Conservation (phyloP, 495 filamentous ascomycete species). For the Talaromyces wortmannii region DNA sequence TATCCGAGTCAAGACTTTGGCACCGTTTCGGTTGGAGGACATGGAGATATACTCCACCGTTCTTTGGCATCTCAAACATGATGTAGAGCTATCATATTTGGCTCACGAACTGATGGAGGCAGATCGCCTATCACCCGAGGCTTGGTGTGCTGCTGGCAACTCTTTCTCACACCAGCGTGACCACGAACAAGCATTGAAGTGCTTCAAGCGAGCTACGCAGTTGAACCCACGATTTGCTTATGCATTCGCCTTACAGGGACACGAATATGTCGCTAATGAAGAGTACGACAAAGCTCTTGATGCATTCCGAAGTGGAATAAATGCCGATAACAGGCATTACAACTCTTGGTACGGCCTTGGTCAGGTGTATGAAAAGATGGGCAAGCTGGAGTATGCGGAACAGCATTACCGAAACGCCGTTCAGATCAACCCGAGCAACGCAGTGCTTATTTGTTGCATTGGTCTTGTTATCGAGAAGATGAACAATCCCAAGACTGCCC, state of each 20-base stretch:
- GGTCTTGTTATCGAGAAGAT: slow-evolving; percentile 83
- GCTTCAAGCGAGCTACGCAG: slow-evolving; percentile 92
- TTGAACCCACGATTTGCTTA: slow-evolving; percentile 89
- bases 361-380: slow-evolving; percentile 87
- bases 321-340: slow-evolving; percentile 83
- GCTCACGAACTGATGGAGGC: slow-evolving; percentile 82
- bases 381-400: slow-evolving; percentile 84
- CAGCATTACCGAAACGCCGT: slow-evolving; percentile 84
- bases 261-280: slow-evolving; percentile 94
- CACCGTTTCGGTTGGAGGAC: slow-evolving; percentile 75
- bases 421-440: slow-evolving; percentile 83
- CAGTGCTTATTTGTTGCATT: slow-evolving; percentile 84
- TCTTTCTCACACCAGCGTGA: slow-evolving; percentile 92
- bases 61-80: slow-evolving; percentile 92
- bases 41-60: slow-evolving; percentile 98
- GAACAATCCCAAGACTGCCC: slow-evolving; percentile 67
- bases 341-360: slow-evolving; percentile 97
- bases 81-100: slow-evolving; percentile 84
- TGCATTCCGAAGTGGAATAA: slow-evolving; percentile 75
- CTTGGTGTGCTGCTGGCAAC: slow-evolving; percentile 94
- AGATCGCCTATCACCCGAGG: slow-evolving; percentile 82
- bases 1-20: slow-evolving; percentile 61
- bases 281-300: slow-evolving; percentile 91
- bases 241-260: slow-evolving; percentile 89
- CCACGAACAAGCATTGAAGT: slow-evolving; percentile 88